phyloP scores from a whole-genome alignment of 495 filamentous ascomycete genomes.

The Neurospora sp. region DNA sequence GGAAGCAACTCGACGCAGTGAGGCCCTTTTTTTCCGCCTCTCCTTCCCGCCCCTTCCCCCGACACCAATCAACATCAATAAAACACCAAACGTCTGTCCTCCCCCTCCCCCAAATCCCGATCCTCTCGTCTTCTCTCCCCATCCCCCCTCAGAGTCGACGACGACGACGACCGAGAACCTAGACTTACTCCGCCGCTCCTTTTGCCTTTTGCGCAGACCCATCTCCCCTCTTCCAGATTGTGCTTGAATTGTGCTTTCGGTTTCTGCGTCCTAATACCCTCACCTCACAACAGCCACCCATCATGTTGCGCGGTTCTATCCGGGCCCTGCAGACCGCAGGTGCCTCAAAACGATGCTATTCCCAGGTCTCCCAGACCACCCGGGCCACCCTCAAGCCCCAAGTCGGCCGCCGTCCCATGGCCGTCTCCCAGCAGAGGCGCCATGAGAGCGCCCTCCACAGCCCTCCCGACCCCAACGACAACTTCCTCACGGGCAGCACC shows the following conservation, averaged over 20 bases:
- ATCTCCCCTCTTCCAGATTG: slow-evolving; percentile 7
- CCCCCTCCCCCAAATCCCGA: neutral
- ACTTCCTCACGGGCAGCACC: slow-evolving; percentile 86
- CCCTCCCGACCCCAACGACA: slow-evolving; percentile 73
- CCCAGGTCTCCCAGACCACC: slow-evolving; percentile 31
- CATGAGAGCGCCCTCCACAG: slow-evolving; percentile 33
- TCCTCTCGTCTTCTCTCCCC: neutral
- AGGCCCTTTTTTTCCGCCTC: neutral
- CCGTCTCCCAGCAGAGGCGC: slow-evolving; percentile 37
- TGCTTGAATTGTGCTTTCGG: neutral
- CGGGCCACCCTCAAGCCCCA: slow-evolving; percentile 20
- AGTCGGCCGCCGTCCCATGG: slow-evolving; percentile 39
- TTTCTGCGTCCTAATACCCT: slow-evolving; percentile 3
- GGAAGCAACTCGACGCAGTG: neutral
- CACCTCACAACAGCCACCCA: slow-evolving; percentile 23
- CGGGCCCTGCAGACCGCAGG: slow-evolving; percentile 21
- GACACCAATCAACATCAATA: neutral
- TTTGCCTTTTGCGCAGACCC: slow-evolving; percentile 22
- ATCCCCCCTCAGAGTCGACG: neutral
- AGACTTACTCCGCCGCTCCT: slow-evolving; percentile 47
- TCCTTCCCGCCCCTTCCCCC: slow-evolving; percentile 4
- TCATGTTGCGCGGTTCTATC: slow-evolving; percentile 37
- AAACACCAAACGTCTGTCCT: neutral
- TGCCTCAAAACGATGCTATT: slow-evolving; percentile 25
- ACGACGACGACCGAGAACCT: neutral